Evolutionary conservation across 257 asterid species (phyloP).

Genomic region (Penstemon davidsonii): DNA sequence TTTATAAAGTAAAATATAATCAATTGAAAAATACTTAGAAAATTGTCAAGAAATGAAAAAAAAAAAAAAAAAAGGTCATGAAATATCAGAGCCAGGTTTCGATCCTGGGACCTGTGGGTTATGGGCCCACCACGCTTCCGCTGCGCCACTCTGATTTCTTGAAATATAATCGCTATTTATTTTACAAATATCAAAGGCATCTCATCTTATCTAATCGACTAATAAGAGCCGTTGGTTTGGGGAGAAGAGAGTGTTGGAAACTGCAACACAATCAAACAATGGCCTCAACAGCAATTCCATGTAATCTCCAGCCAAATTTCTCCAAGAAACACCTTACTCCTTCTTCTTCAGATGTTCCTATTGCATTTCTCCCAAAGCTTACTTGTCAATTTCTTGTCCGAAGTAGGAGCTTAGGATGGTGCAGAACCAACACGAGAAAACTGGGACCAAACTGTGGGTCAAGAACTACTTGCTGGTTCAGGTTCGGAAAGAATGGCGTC

Average conservation of each 20-base stretch:
- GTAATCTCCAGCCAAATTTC: slow-evolving; percentile 41
- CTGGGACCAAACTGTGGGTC: slow-evolving; percentile 62
- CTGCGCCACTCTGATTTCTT: slow-evolving; percentile 95
- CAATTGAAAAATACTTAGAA: too few relatives aligned
- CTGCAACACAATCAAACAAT: slow-evolving; percentile 25
- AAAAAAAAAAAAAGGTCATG: too few relatives aligned
- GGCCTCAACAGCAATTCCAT: slow-evolving; percentile 49
- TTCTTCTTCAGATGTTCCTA: slow-evolving; percentile 12
- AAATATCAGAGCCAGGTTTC: slow-evolving; percentile 98
- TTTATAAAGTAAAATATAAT: too few relatives aligned
- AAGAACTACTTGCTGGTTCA: slow-evolving; percentile 80
- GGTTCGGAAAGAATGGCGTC: slow-evolving; percentile 83
- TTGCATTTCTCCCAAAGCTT: slow-evolving; percentile 24
- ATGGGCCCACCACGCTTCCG: slow-evolving; percentile 99
- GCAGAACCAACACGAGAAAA: slow-evolving; percentile 34
- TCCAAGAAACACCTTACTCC: slow-evolving; percentile 23
- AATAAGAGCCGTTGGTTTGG: slow-evolving; percentile 18
- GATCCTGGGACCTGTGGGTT: slow-evolving; percentile 99
- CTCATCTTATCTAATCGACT: background rate
- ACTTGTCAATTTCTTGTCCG: slow-evolving; percentile 38
- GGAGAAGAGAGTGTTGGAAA: too few relatives aligned
- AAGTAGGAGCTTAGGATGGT: slow-evolving; percentile 45
- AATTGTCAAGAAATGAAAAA: too few relatives aligned
- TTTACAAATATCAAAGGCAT: too few relatives aligned
- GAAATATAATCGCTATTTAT: too few relatives aligned